Evolutionary conservation across 768 basidiomycete species (phyloP).

Genomic region (Tylopilus subfusipes): DNA sequence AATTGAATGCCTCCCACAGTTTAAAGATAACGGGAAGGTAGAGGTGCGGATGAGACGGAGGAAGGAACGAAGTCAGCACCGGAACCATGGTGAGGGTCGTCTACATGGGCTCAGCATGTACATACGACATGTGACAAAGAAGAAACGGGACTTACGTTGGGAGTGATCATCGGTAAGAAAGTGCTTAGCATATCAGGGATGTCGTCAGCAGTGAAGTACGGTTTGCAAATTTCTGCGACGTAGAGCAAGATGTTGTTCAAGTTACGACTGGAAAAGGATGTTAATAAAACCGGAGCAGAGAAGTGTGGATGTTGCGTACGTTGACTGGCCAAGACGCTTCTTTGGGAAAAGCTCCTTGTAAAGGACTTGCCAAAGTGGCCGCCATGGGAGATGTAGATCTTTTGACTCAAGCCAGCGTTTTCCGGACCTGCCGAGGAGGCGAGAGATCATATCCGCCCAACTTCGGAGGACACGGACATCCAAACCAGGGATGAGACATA

Average conservation of each 20-base stretch:
- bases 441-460: constrained; percentile 78
- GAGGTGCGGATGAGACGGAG: constrained; percentile 57
- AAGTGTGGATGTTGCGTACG: constrained; percentile 41
- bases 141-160: constrained; percentile 49
- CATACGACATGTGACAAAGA: background rate
- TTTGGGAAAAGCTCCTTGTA: constrained; percentile 76
- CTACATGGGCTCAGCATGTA: constrained; percentile 34
- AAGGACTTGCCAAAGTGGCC: constrained; percentile 69
- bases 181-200: constrained; percentile 67
- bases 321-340: constrained; percentile 53
- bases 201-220: constrained; percentile 64
- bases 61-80: constrained; percentile 75
- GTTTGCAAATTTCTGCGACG: constrained; percentile 67
- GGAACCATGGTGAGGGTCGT: constrained; percentile 68
- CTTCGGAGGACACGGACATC: constrained; percentile 66
- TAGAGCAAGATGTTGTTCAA: constrained; percentile 69
- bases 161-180: constrained; percentile 68
- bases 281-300: constrained; percentile 6
- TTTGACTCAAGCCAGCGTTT: constrained; percentile 62
- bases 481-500: constrained; percentile 72
- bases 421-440: constrained; percentile 65
- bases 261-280: constrained; percentile 45
- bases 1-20: constrained; percentile 78
- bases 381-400: constrained; percentile 72
- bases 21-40: constrained; percentile 73